A percentile compares a stretch with the other conserved stretches of the same genome.
phyloP scores from a whole-genome alignment of 345 rosid genomes.

The Eucalyptus polybractea region DNA sequence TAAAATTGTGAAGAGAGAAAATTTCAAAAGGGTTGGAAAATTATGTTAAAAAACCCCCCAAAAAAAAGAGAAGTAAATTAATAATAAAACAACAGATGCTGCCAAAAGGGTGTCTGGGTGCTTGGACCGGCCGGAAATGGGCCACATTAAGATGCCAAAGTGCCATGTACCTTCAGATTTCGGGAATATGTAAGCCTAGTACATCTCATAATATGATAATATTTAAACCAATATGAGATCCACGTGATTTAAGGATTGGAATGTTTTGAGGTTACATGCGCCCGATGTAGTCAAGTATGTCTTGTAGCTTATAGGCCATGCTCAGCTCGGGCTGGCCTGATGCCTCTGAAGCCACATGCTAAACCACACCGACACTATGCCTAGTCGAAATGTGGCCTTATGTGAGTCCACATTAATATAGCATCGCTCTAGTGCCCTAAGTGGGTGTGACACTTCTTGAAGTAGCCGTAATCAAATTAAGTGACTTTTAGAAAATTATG shows the following conservation, averaged over 20 bases:
- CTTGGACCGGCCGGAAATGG: background rate
- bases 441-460: background rate
- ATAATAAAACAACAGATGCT: background rate
- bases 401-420: background rate
- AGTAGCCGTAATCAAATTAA: background rate
- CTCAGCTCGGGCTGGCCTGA: accelerated
- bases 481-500: background rate
- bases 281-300: accelerated
- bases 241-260: accelerated
- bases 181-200: background rate
- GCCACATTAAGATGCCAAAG: background rate
- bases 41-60: background rate
- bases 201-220: background rate
- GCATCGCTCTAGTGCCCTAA: background rate
- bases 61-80: background rate
- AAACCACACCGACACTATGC: accelerated
- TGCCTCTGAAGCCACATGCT: background rate
- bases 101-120: background rate
- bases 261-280: accelerated
- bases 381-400: background rate
- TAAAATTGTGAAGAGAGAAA: background rate
- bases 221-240: accelerated
- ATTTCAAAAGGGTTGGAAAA: background rate
- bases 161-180: background rate
- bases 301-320: background rate